Conservation (phyloP, 768 basidiomycete species). For the Naganishia friedmannii region DNA sequence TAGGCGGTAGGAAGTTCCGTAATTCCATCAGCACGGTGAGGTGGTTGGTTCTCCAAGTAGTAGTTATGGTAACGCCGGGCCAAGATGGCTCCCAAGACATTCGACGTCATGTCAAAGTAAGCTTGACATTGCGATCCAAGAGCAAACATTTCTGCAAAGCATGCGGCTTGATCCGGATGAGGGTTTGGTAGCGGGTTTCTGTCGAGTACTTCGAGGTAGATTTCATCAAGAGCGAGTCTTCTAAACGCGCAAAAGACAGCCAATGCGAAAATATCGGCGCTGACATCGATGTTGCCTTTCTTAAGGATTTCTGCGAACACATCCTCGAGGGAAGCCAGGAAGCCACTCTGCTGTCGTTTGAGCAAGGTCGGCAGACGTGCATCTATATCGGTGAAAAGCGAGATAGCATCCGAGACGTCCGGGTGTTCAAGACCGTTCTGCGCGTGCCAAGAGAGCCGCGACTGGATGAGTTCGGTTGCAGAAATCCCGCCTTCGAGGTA, state of each 20-base stretch:
- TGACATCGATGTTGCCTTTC: not conserved
- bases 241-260: not conserved
- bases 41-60: not conserved
- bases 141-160: not conserved
- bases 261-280: not conserved
- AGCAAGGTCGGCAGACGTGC: not conserved
- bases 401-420: not conserved
- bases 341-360: not conserved
- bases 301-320: not conserved
- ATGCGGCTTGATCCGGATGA: not conserved
- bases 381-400: not conserved
- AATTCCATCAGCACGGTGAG: not conserved
- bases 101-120: not conserved
- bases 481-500: not conserved
- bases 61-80: not conserved
- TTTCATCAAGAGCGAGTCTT: not conserved
- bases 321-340: not conserved
- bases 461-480: not conserved
- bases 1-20: not conserved
- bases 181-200: not conserved
- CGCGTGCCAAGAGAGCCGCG: not conserved
- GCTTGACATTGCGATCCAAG: not conserved
- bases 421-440: not conserved
- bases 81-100: not conserved
- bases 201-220: not conserved